A percentile compares a stretch with the other conserved stretches of the same genome.
Evolutionary conservation across 371 early-diverging fungal species (phyloP).

Genomic region (Mucor lusitanicus): DNA sequence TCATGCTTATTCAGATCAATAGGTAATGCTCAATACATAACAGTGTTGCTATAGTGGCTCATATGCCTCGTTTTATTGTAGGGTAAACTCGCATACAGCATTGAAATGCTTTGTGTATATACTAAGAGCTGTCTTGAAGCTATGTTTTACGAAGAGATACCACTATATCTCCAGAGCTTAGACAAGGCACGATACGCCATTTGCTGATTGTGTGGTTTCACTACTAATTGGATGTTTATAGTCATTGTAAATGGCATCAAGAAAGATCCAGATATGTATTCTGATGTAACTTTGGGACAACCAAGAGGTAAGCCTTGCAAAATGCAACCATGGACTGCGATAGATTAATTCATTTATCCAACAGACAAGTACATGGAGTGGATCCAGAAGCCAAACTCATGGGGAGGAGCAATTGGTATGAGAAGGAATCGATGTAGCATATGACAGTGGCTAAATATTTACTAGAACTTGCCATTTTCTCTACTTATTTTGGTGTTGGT

Average conservation of each 20-base stretch:
- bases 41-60: not conserved
- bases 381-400: conserved; percentile 53
- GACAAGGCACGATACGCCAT: conserved; percentile 34
- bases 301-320: conserved; percentile 15
- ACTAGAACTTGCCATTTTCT: conserved; percentile 58
- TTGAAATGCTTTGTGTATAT: conserved; percentile 45
- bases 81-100: conserved; percentile 55
- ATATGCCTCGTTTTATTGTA: conserved; percentile 20
- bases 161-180: conserved; percentile 23
- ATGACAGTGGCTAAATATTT: not conserved
- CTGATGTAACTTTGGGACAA: conserved; percentile 23
- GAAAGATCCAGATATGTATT: conserved; percentile 23
- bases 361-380: conserved; percentile 50
- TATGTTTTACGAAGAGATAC: conserved; percentile 42
- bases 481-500: conserved; percentile 56
- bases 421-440: not conserved
- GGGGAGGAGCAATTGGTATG: conserved; percentile 69
- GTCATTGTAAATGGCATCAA: conserved; percentile 19
- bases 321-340: not conserved
- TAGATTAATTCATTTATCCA: not conserved
- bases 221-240: not conserved
- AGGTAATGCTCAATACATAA: conserved; percentile 20
- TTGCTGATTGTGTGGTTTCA: not conserved
- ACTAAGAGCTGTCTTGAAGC: conserved; percentile 4
- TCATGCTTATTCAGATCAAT: conserved; percentile 58